These are phyloP conservation scores for Aspergillus versicolor DNA, from an alignment of 2,329 filamentous ascomycete species.

Conservation along the genomic window DNA sequence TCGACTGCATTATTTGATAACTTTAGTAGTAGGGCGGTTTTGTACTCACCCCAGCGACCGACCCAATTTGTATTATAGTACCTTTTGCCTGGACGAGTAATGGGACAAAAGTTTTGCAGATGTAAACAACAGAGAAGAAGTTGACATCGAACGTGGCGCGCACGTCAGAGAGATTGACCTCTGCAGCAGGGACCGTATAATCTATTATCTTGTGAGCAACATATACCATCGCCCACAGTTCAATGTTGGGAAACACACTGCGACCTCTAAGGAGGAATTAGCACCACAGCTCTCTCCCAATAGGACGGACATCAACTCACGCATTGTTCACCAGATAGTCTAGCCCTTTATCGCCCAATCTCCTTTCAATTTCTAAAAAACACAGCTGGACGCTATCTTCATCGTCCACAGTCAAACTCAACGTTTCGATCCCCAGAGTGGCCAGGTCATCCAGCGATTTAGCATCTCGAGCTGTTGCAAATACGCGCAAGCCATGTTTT, in stretches of 20 bases:
- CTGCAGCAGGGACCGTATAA: slow-evolving; percentile 58
- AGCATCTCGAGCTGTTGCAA: slow-evolving; percentile 57
- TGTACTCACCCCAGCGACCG: slow-evolving; percentile 39
- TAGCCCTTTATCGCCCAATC: slow-evolving; percentile 50
- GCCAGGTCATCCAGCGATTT: slow-evolving; percentile 50
- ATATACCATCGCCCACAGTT: background rate
- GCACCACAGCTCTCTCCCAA: background rate
- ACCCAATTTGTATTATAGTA: slow-evolving; percentile 47
- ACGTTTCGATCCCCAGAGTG: slow-evolving; percentile 53
- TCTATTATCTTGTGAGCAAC: slow-evolving; percentile 32
- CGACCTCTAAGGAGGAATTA: slow-evolving; percentile 25
- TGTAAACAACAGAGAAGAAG: slow-evolving; percentile 57
- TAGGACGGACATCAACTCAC: slow-evolving; percentile 22
- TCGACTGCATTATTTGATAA: background rate
- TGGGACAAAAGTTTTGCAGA: slow-evolving; percentile 58
- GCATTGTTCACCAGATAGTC: slow-evolving; percentile 62
- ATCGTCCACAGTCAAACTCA: slow-evolving; percentile 55
- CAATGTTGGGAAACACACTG: slow-evolving; percentile 23
- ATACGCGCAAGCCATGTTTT: slow-evolving; percentile 52
- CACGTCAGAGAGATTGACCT: slow-evolving; percentile 52
- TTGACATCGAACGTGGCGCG: slow-evolving; percentile 54
- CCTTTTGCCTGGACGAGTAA: slow-evolving; percentile 50
- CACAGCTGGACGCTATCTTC: slow-evolving; percentile 50
- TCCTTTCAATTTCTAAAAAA: slow-evolving; percentile 45
- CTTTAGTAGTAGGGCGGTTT: background rate